These are phyloP conservation scores for Puccinia coronata DNA, from an alignment of 1,284 basidiomycete genomes.

Conservation along the genomic window DNA sequence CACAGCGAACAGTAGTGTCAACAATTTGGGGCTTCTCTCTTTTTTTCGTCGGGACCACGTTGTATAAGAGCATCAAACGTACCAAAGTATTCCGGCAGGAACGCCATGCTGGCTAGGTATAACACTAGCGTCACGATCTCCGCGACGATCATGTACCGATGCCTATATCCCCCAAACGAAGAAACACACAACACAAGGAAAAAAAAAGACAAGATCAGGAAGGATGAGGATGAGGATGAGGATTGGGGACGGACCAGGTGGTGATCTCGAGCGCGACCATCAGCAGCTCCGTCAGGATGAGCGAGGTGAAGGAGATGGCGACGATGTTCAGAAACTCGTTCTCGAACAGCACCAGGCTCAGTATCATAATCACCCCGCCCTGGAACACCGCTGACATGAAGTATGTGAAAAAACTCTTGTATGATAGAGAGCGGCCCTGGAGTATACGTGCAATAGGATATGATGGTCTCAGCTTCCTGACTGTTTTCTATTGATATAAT, in stretches of 20 bases:
- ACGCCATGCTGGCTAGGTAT: slow-evolving; percentile 87
- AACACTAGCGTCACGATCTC: slow-evolving; percentile 85
- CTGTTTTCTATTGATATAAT: not conserved
- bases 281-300: slow-evolving; percentile 94
- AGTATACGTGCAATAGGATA: not conserved
- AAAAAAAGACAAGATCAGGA: not conserved
- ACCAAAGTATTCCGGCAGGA: slow-evolving; percentile 97
- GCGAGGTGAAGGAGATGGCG: slow-evolving; percentile 92
- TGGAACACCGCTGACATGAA: slow-evolving; percentile 96
- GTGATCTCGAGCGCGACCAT: slow-evolving; percentile 99
- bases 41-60: too few species aligned
- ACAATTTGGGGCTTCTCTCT: too few species aligned
- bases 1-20: too few species aligned
- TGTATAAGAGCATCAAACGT: too few species aligned
- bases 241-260: slow-evolving; percentile 68
- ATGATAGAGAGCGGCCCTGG: slow-evolving; percentile 84
- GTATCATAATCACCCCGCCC: slow-evolving; percentile 98
- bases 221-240: not conserved
- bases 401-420: slow-evolving; percentile 98
- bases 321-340: slow-evolving; percentile 98
- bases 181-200: not conserved
- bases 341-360: slow-evolving; percentile 93
- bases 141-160: slow-evolving; percentile 90
- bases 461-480: not conserved
- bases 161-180: too few species aligned